These are phyloP conservation scores for Candida namnaoensis DNA, from an alignment of 805 yeast genomes.

Conservation along the genomic window DNA sequence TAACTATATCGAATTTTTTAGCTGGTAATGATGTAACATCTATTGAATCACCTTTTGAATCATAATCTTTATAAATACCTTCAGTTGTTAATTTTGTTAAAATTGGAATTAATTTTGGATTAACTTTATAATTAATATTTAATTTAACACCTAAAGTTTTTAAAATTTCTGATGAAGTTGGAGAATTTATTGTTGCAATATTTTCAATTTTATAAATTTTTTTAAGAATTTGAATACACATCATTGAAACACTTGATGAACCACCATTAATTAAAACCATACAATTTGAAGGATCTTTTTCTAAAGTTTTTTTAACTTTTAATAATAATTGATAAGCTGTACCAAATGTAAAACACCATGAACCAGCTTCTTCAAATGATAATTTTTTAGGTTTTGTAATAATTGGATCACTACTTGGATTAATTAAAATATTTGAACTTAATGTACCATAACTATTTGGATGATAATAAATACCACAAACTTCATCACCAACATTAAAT, in stretches of 20 bases:
- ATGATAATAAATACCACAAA: constrained; percentile 54
- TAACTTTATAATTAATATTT: constrained; percentile 38
- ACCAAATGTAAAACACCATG: constrained; percentile 53
- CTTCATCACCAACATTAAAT: constrained; percentile 46
- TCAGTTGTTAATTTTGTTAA: constrained; percentile 13
- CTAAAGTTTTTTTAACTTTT: constrained; percentile 20
- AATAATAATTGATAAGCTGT: constrained; percentile 47
- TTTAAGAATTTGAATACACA: constrained; percentile 51
- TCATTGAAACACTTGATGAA: constrained; percentile 65
- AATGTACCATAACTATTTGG: constrained; percentile 46
- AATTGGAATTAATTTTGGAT: constrained; percentile 13
- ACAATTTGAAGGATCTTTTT: constrained; percentile 27
- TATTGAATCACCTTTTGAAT: constrained; percentile 15
- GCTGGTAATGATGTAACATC: constrained; percentile 11
- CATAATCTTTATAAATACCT: constrained; percentile 24
- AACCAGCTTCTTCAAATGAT: constrained; percentile 47
- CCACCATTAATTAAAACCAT: constrained; percentile 64
- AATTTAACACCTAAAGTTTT: constrained; percentile 42
- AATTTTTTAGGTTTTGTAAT: constrained; percentile 38
- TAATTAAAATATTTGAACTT: constrained; percentile 45
- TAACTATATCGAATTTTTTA: constrained; percentile 47
- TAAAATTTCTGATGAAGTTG: constrained; percentile 36
- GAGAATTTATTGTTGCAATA: constrained; percentile 53
- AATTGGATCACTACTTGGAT: constrained; percentile 41
- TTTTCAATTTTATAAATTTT: constrained; percentile 34